A percentile compares a stretch with the other conserved stretches of the same genome.
Evolutionary conservation across 106 monocot species (phyloP).

Genomic region (Agapanthus africanus): DNA sequence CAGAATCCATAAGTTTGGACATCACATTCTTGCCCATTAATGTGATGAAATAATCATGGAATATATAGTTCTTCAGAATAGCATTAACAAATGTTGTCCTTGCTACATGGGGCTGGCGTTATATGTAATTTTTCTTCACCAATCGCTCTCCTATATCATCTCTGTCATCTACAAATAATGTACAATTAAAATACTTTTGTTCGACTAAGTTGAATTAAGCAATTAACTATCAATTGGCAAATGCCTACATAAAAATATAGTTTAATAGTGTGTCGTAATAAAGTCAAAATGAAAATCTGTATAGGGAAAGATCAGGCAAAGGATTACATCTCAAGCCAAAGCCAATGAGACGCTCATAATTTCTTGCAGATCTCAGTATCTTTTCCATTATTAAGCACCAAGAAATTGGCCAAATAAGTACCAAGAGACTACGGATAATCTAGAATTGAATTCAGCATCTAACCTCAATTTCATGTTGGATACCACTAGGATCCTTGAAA

Average conservation of each 20-base stretch:
- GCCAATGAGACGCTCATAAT: background rate
- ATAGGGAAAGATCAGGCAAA: background rate
- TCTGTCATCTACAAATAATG: too few relatives aligned
- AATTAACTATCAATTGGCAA: background rate
- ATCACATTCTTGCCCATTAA: too few relatives aligned
- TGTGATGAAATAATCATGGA: too few relatives aligned
- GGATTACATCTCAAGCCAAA: background rate
- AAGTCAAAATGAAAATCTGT: background rate
- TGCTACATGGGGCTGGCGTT: background rate
- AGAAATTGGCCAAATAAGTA: background rate
- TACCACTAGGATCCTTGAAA: background rate
- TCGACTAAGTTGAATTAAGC: background rate
- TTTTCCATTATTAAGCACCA: background rate
- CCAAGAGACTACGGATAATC: background rate
- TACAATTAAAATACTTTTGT: background rate
- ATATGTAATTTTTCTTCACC: background rate
- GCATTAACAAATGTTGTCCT: background rate
- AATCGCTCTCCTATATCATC: background rate
- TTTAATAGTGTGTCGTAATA: background rate
- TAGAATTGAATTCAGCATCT: background rate
- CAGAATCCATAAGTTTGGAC: too few relatives aligned
- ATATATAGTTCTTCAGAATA: too few relatives aligned
- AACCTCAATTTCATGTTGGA: background rate
- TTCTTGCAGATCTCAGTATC: constrained; percentile 1
- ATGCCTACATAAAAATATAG: background rate